Base-by-base conservation (phyloP, 768 basidiomycete genomes). In the Pisolithus marmoratus region DNA sequence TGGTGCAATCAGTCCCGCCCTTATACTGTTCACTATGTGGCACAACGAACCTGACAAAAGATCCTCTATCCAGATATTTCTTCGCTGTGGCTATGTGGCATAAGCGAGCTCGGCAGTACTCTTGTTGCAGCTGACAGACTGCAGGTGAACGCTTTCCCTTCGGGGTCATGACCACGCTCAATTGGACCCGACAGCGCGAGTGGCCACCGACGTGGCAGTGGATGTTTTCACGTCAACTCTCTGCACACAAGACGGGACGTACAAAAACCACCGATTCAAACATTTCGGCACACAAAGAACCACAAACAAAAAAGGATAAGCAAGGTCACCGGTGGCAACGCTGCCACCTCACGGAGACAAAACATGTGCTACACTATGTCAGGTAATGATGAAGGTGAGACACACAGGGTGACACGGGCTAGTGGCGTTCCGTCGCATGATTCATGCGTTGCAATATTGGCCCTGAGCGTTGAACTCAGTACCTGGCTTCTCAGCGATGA, bases 61-160 rank as follows among this genome's bases (percentile, higher is more conserved):
- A 38, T 15, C 14, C 3, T 6, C 5, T 19, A 38, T 19, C 37
- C 15, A 38, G 14, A 19, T 5, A 19, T 38, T 12, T 14, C 37
- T 14, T 69, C 24, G 66, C 71, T 15, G 71, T 65, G 3, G 31
- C 61, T 37, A 72, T 70, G 49, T 66, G 65, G 66, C 11, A 55
- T 60, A 8, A 67, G 69, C 9, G 69, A 70, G 40, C 54, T 62
- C 3, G 73, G 72, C 0, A 66, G 68, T 2, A 65, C 61, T 0
- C 55, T 72, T 5, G 53, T 70, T 19, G 62, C 70, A 38, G 63
- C 68, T 72, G 46, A 5, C 8, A 22, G 8, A 5, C 4, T 47
- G 12, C 3, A 23, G n/a, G 40, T 54, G 26, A 27, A 27, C 4
- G 41, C 11, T 17, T 26, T 9, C 4, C 24, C 22, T 31, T 4